Percentiles rank a stretch among this genome's conserved stretches.
Conservation (phyloP, 345 rosid genomes). For the Heritiera littoralis region DNA sequence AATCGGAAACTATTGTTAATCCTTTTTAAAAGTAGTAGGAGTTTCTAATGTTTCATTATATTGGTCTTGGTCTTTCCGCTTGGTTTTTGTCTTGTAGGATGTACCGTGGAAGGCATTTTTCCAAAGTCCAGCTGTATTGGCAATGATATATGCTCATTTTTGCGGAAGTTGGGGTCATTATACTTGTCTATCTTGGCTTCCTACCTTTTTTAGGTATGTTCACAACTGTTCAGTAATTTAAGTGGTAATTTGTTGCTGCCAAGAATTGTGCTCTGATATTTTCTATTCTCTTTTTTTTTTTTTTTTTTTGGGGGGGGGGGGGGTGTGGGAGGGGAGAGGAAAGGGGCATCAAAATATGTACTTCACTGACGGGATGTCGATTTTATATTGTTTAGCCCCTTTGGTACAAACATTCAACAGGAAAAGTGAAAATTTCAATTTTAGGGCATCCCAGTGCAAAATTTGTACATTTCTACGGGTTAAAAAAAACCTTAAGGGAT, state of each 20-base stretch:
- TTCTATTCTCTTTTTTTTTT: background rate
- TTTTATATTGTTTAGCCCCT: background rate
- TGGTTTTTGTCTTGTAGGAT: slow-evolving; percentile 51
- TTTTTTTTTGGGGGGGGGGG: too few relatives aligned
- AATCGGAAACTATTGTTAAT: background rate
- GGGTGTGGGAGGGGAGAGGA: background rate
- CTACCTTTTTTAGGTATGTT: slow-evolving; percentile 82
- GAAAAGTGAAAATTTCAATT: too few relatives aligned
- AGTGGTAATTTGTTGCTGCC: slow-evolving; percentile 5
- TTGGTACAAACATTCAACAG: background rate
- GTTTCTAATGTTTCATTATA: slow-evolving; percentile 12
- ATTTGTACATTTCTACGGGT: background rate
- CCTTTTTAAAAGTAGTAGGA: background rate
- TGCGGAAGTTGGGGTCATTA: slow-evolving; percentile 99
- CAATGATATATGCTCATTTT: slow-evolving; percentile 93
- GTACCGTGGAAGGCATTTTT: slow-evolving; percentile 90
- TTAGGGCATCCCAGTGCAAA: background rate
- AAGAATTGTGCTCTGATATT: background rate
- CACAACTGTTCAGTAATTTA: slow-evolving; percentile 4
- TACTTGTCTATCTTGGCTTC: slow-evolving; percentile 94
- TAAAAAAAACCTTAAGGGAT: background rate
- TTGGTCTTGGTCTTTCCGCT: background rate
- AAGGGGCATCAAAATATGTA: background rate
- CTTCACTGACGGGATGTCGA: background rate
- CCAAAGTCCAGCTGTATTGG: slow-evolving; percentile 73